Base-by-base conservation (phyloP, 768 basidiomycete species). In the Boletellus ananas region DNA sequence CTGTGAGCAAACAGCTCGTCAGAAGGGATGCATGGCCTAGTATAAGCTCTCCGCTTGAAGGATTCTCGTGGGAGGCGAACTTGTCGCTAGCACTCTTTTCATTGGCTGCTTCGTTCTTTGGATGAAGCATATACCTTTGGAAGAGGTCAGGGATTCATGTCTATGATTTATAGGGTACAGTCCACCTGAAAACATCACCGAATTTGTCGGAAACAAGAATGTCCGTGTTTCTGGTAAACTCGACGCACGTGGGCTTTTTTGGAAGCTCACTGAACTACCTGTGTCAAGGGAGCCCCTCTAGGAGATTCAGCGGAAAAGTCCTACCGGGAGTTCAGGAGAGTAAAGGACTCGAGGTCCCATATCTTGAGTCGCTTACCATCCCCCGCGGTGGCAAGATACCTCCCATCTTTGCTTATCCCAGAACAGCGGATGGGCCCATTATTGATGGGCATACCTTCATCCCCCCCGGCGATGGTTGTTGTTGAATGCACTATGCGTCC, bases 181-280 rank as follows among this genome's bases (percentile, higher is more conserved):
- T 73, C 47, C 43, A 87, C 90, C 81, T 81, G 71, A 93, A 95
- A 35, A 95, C 79, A 62, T 97, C 95, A 0, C 95, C 95, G 55
- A 96, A 94, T 69, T 96, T 97, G 70, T 99, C 95, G 2, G 91
- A 82, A 12, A 90, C 81, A 2, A 97, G 66, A 51, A 99, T 83
- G 0, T 78, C 82, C 0, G 77, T 78, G 38, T 84, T 76, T 5
- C 62, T 69, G 0, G 85, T 83, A 58, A 96, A 83, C 0, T 69
- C 65, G 23, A 96, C 62, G 2, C 73, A 74, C 0, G 91, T 93
- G 0, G 90, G 83, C 51, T 85, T 85, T 70, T 97, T 97, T 0
- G 88, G 84, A 2, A 94, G 73, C 53, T 89, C 85, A 40, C 94
- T 94, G 47, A 31, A 13, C 46, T 35, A 23, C 38, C 20, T 23